Evolutionary conservation across 2,329 filamentous ascomycete species (phyloP).

Genomic region (Aspergillus novoparasiticus): DNA sequence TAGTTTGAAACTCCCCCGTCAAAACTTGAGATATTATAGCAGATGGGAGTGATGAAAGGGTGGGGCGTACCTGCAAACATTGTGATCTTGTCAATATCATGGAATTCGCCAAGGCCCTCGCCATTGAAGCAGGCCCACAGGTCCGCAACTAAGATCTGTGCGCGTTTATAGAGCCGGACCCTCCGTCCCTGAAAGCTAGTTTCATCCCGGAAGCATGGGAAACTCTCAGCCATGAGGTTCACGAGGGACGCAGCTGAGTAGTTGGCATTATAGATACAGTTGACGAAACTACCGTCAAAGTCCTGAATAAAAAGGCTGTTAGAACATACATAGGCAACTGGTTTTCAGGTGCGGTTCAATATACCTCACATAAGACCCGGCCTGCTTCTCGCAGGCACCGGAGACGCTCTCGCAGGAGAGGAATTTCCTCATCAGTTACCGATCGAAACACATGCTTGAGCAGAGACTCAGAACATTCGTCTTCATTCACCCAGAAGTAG

Average conservation of each 20-base stretch:
- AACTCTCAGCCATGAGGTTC: slow-evolving; percentile 79
- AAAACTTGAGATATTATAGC: neutral
- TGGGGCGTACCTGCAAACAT: slow-evolving; percentile 77
- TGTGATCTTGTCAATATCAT: slow-evolving; percentile 92
- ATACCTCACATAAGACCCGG: slow-evolving; percentile 73
- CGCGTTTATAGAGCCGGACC: slow-evolving; percentile 86
- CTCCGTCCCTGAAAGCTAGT: slow-evolving; percentile 71
- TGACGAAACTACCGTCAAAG: slow-evolving; percentile 73
- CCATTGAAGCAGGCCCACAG: slow-evolving; percentile 95
- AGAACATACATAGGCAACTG: neutral
- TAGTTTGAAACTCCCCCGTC: neutral
- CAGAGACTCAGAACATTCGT: slow-evolving; percentile 73
- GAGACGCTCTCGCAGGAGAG: slow-evolving; percentile 76
- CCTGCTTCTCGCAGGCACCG: slow-evolving; percentile 81
- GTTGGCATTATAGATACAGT: slow-evolving; percentile 72
- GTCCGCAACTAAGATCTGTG: slow-evolving; percentile 94
- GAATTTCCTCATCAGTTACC: slow-evolving; percentile 82
- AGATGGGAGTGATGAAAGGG: neutral
- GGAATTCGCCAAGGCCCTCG: slow-evolving; percentile 74
- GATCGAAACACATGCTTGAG: slow-evolving; percentile 82
- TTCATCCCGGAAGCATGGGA: slow-evolving; percentile 84
- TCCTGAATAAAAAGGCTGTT: slow-evolving; percentile 51
- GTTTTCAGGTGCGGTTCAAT: slow-evolving; percentile 14
- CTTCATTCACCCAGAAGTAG: slow-evolving; percentile 79
- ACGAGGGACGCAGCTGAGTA: slow-evolving; percentile 82